Percentiles rank a stretch among this genome's conserved stretches.
Evolutionary conservation across 139 green algal genomes (phyloP).

Genomic region (Gonium pectorale): DNA sequence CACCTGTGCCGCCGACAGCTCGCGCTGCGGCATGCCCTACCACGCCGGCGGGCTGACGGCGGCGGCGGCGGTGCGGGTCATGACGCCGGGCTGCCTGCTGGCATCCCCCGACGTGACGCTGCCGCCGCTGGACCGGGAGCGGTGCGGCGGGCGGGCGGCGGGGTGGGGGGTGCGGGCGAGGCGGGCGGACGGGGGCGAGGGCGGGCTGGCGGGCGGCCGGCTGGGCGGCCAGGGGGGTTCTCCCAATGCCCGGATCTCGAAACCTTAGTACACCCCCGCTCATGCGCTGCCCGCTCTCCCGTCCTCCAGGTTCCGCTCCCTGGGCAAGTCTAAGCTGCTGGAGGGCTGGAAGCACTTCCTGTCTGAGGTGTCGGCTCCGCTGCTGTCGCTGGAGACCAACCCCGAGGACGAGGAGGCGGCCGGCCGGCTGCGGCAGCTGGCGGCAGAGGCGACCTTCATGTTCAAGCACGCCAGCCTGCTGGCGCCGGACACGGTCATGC

Average conservation of each 20-base stretch:
- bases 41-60: background rate
- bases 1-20: background rate
- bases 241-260: background rate
- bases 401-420: conserved; percentile 21
- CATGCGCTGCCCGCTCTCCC: background rate
- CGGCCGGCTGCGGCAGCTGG: background rate
- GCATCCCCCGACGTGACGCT: background rate
- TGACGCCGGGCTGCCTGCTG: background rate
- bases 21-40: background rate
- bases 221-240: background rate
- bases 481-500: conserved; percentile 21
- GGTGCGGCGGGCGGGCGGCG: background rate
- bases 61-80: background rate
- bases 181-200: too few species aligned
- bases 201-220: too few species aligned
- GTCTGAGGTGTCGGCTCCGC: conserved; percentile 3
- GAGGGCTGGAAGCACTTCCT: conserved; percentile 42
- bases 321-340: conserved; percentile 25
- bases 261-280: background rate
- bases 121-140: background rate
- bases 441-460: conserved; percentile 1
- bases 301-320: conserved; percentile 8
- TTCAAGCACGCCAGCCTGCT: conserved; percentile 20
- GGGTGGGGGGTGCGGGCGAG: background rate
- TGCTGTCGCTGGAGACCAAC: conserved; percentile 38